These are phyloP conservation scores for Myxozyma melibiosi DNA, from an alignment of 805 yeast species.

Conservation along the genomic window DNA sequence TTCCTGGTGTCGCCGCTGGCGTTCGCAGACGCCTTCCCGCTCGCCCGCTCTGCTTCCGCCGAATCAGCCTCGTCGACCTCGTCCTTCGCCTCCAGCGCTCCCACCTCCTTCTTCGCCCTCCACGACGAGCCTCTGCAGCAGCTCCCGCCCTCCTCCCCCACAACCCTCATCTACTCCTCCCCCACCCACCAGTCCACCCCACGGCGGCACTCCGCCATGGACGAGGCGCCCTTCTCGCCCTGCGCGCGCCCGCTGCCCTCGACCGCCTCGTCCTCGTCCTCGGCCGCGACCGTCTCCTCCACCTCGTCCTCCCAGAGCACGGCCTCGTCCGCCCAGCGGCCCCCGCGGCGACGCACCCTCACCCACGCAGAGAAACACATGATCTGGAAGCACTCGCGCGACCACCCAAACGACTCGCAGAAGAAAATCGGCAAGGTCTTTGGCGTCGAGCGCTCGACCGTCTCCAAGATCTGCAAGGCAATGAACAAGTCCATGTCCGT, in stretches of 20 bases:
- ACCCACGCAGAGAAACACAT: conserved; percentile 28
- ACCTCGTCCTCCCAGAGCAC: neutral
- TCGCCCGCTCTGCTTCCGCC: conserved; percentile 8
- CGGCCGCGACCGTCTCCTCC: neutral
- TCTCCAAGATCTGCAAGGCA: conserved; percentile 35
- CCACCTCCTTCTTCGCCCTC: conserved; percentile 1
- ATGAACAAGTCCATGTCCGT: conserved; percentile 21
- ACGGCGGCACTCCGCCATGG: conserved; percentile 1
- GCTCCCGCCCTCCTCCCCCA: conserved; percentile 10
- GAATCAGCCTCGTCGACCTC: conserved; percentile 1
- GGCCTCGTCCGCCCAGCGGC: conserved; percentile 3
- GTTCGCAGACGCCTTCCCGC: conserved; percentile 1
- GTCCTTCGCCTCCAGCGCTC: neutral
- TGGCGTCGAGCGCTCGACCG: conserved; percentile 37
- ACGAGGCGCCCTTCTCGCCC: neutral
- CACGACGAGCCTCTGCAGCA: neutral
- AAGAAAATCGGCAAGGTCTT: conserved; percentile 33
- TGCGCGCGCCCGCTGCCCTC: neutral
- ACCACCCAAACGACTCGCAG: conserved; percentile 34
- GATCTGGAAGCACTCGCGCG: conserved; percentile 28
- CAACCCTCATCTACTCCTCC: conserved; percentile 10
- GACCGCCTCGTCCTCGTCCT: neutral
- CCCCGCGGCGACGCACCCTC: conserved; percentile 30
- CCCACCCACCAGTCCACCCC: conserved; percentile 1
- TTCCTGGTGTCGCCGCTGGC: conserved; percentile 5